Evolutionary conservation across 1,284 basidiomycete species (phyloP), one percentile per base, ranked within the genome.

Genomic region (Cerioporus squamosus): DNA sequence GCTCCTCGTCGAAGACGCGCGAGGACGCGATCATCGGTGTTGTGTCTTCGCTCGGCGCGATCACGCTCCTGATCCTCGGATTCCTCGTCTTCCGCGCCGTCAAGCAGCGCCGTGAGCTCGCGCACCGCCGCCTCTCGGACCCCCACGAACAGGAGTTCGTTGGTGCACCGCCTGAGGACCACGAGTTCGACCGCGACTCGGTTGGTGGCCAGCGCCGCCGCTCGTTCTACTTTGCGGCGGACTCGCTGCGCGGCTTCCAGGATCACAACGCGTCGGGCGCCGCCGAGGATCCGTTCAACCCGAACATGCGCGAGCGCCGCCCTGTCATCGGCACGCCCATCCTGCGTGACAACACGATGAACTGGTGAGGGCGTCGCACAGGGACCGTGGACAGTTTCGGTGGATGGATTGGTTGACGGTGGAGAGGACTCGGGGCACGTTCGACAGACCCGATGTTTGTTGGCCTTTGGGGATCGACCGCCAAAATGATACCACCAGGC

Each of bases 171-270:
- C 85, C 82, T 0, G 79, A 81, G 0, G 84, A 85, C 20, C 79
- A 86, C 53, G 84, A 90, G 46, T 91, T 91, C 67, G 87, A 91
- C 69, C 82, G 85, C 66, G 89, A 91, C 67, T 86, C 82, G 59
- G 72, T 91, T 2, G 90, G 90, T 23, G 87, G 84, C 8, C 82
- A 84, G 71, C 78, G 90, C 51, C 75, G 91, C 53, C 73, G 90
- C 56, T 90, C 87, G 64, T 93, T 92, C 78, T 93, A 93, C 74
- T 93, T 84, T 69, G 90, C 90, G 3, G 91, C 92, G 74, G 91
- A 93, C 71, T 88, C 86, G 61, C 72, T 93, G 70, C 76, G 87
- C 36, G 87, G 86, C 3, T 84, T 72, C 66, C 75, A 80, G 24
- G 63, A 66, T 18, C 55, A 57, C 18, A 23, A 26, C 24, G 43